A percentile compares a stretch with the other conserved stretches of the same genome.
Evolutionary conservation across 768 basidiomycete species (phyloP).

Genomic region (Phlegmacium glaucopus): DNA sequence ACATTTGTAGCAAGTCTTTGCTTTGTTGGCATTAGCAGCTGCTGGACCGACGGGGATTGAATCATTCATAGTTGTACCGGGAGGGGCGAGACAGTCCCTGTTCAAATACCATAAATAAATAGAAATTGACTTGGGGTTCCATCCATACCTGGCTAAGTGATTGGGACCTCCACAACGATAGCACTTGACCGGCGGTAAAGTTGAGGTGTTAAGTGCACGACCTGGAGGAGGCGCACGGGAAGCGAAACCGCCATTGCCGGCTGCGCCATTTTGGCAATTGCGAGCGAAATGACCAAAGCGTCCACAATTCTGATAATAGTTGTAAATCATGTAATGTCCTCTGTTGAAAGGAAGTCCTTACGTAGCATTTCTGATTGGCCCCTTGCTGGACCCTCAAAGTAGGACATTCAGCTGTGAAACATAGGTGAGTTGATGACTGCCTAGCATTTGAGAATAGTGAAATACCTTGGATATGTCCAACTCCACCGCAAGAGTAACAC

Average conservation of each 20-base stretch:
- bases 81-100: conserved; percentile 81
- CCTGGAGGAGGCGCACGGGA: conserved; percentile 74
- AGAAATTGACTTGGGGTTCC: conserved; percentile 8
- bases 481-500: conserved; percentile 90
- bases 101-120: conserved; percentile 3
- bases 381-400: conserved; percentile 67
- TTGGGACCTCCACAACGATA: conserved; percentile 89
- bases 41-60: conserved; percentile 41
- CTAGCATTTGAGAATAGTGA: neutral
- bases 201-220: conserved; percentile 69
- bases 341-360: conserved; percentile 34
- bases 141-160: conserved; percentile 70
- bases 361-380: conserved; percentile 80
- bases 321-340: conserved; percentile 7
- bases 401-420: conserved; percentile 66
- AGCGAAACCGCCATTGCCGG: conserved; percentile 43
- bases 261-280: conserved; percentile 50
- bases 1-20: conserved; percentile 86
- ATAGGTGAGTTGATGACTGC: neutral
- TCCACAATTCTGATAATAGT: conserved; percentile 61
- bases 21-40: conserved; percentile 47
- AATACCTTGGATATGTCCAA: conserved; percentile 78
- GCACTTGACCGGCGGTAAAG: conserved; percentile 81
- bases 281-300: conserved; percentile 83
- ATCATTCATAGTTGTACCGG: conserved; percentile 50